Evolutionary conservation across 768 basidiomycete genomes (phyloP).

Genomic region (Leucocoprinus birnbaumii): DNA sequence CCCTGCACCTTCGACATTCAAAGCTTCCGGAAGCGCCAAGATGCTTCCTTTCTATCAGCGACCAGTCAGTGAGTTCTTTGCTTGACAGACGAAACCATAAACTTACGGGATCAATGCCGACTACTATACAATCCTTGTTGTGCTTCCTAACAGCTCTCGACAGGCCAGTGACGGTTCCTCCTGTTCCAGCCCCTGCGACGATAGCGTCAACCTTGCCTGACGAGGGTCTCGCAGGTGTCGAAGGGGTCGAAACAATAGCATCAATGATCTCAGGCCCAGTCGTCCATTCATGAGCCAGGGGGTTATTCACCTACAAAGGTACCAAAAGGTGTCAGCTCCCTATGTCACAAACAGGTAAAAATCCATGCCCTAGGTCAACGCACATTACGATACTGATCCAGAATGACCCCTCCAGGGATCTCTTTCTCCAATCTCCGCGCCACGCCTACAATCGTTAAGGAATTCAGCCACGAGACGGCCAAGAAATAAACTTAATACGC

Average conservation of each 20-base stretch:
- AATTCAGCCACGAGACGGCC: constrained; percentile 77
- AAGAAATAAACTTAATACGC: constrained; percentile 30
- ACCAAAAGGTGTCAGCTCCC: no score
- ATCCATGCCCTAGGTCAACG: constrained; percentile 19
- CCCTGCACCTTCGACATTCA: constrained; percentile 55
- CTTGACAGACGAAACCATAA: neutral
- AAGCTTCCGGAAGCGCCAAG: constrained; percentile 65
- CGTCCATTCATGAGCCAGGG: constrained; percentile 83
- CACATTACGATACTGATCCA: constrained; percentile 89
- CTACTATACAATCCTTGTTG: constrained; percentile 67
- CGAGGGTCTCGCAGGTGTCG: constrained; percentile 53
- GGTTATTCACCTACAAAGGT: constrained; percentile 65
- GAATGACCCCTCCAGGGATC: constrained; percentile 83
- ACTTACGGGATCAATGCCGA: constrained; percentile 90
- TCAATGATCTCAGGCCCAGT: constrained; percentile 93
- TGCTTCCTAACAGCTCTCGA: constrained; percentile 82
- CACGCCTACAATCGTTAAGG: constrained; percentile 84
- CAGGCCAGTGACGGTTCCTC: constrained; percentile 91
- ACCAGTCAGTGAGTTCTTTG: neutral
- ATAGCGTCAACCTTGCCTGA: constrained; percentile 79
- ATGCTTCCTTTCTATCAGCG: constrained; percentile 77
- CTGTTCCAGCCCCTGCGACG: constrained; percentile 88
- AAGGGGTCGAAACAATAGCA: constrained; percentile 65
- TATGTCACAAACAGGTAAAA: constrained; percentile 11
- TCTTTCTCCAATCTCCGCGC: constrained; percentile 72